Evolutionary conservation across 2,329 filamentous ascomycete genomes (phyloP), one percentile per base, ranked within the genome.

Genomic region (Epicoccum sorghinum): DNA sequence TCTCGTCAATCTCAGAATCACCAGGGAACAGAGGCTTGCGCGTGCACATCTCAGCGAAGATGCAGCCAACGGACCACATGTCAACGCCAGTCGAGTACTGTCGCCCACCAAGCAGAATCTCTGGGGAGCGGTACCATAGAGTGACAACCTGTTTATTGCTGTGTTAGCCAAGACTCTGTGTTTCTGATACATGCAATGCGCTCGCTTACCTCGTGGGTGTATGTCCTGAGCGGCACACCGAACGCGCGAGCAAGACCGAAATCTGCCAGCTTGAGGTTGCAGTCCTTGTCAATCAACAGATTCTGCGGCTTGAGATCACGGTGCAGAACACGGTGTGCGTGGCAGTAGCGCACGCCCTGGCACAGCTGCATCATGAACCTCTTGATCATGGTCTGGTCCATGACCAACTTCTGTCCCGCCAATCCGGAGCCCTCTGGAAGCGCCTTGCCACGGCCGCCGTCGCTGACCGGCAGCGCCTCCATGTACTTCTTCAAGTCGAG

Each of bases 11-110:
- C 73, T 96, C 91, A 4, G 90, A 95, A 73, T 96, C 92, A 54
- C 92, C 92, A 10, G 92, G 91, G 80, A 96, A 96, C 38, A 96
- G 82, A 4, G 92, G 91, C 78, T 96, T 96, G 68, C 91, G 86
- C 1, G 92, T 96, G 77, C 91, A 96, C 93, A 96, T 96, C 77
- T 96, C 92, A 8, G 93, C 92, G 75, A 96, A 96, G 76, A 96
- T 96, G 75, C 91, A 95, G 58, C 92, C 92, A 44, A 93, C 88
- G 29, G 90, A 95, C 92, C 92, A 96, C 90, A 96, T 96, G 71
- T 96, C 92, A 37, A 96, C 91, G 52, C 92, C 92, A 12, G 92
- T 96, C 12, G 90, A 95, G 79, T 96, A 96, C 75, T 96, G 91
- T 47, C 92, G 87, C 52, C 92, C 91, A 71, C 92, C 92, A 1